Evolutionary conservation across 106 monocot species (phyloP).

Genomic region (Dioscorea dumetorum): DNA sequence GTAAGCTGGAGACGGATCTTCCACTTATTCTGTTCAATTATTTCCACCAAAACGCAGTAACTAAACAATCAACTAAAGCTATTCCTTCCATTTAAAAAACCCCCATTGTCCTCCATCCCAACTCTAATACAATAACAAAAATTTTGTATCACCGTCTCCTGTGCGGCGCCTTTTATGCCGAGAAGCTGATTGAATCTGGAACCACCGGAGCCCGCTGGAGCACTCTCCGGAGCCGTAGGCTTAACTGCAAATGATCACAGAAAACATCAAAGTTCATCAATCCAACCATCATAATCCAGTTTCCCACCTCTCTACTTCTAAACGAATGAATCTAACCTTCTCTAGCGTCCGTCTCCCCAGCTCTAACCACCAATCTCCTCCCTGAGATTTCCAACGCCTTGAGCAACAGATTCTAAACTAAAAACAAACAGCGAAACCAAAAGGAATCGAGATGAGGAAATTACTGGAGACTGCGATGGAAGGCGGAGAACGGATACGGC

Average conservation of each 20-base stretch:
- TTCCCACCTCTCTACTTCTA: neutral
- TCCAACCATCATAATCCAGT: neutral
- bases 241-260: constrained; percentile 20
- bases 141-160: constrained; percentile 38
- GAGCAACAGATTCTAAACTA: neutral
- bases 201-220: constrained; percentile 23
- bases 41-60: neutral
- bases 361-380: constrained; percentile 26
- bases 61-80: neutral
- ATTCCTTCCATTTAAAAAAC: too few relatives aligned
- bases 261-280: neutral
- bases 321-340: constrained; percentile 21
- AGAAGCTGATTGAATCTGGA: constrained; percentile 78
- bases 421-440: neutral
- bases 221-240: constrained; percentile 24
- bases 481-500: constrained; percentile 1
- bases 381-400: constrained; percentile 6
- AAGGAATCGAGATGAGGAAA: neutral
- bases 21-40: constrained; percentile 63
- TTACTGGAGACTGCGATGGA: constrained; percentile 19
- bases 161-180: constrained; percentile 64
- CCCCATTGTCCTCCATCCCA: neutral
- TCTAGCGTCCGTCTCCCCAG: constrained; percentile 34
- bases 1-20: constrained; percentile 95
- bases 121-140: neutral